Evolutionary conservation across 257 asterid species (phyloP), one percentile per base, ranked within the genome.

Genomic region (Rehmannia glutinosa): DNA sequence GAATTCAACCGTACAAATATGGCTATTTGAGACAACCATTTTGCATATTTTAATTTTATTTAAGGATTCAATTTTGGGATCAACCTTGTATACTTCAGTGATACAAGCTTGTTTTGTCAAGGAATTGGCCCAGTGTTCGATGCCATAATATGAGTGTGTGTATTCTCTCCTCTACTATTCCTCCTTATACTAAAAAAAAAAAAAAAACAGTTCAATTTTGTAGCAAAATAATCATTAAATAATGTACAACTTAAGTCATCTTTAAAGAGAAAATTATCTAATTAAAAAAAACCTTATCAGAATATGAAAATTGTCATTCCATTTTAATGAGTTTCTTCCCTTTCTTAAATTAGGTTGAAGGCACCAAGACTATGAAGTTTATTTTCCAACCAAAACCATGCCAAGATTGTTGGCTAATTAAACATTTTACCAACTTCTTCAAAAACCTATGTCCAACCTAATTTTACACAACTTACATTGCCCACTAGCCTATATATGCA

Each of bases 311-410:
- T 39, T 39, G 1, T 1, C 45, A 39, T 2, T 39, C n/a, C n/a
- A 39, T 2, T 39, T 39, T 13, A 39, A 39, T 39, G 45, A 39
- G 38, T 32, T 32, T 0, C n/a, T 39, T 9, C 15, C 45, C 45
- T 39, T 39, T 11, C n/a, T 39, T 24, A 50, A 8, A 43, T 27
- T 36, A 69, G 74, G 62, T 69, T 58, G 70, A 10, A 71, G 52
- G 77, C 62, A 24, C 65, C 53, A 72, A 64, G 77, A 24, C 16
- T 56, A 65, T 72, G 77, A 51, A 23, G 17, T 17, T 8, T 28
- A 20, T 46, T 23, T 23, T 8, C 11, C 25, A 53, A 11, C 53
- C 68, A 23, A 62, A 35, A 7, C 7, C 41, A 51, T 49, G 55
- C 41, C 64, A 62, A 71, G 35, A 62, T 41, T 61, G 54, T 47